Evolutionary conservation across 768 basidiomycete genomes (phyloP).

Genomic region (Amanita inopinata): DNA sequence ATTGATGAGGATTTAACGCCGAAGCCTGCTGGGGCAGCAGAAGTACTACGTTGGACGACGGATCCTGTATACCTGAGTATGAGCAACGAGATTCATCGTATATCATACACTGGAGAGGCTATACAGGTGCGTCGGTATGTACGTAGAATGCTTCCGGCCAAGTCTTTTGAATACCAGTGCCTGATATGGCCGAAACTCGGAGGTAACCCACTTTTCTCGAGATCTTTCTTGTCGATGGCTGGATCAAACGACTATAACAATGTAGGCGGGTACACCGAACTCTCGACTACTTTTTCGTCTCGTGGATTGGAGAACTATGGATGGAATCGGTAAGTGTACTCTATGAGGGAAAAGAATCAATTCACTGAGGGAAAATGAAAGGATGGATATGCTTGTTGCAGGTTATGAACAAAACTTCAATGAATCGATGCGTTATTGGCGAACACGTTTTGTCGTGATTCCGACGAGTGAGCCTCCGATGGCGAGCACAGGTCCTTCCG

Average conservation of each 20-base stretch:
- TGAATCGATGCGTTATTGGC: constrained; percentile 85
- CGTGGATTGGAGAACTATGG: constrained; percentile 78
- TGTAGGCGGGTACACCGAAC: constrained; percentile 74
- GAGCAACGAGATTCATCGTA: constrained; percentile 90
- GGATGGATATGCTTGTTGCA: constrained; percentile 78
- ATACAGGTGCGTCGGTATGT: constrained; percentile 86
- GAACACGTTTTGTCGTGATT: constrained; percentile 88
- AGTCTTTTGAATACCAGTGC: constrained; percentile 72
- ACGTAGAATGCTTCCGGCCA: constrained; percentile 54
- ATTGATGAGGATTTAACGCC: constrained; percentile 41
- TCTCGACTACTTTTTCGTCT: constrained; percentile 62
- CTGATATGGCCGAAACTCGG: constrained; percentile 92
- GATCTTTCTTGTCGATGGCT: constrained; percentile 7
- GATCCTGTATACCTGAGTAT: constrained; percentile 88
- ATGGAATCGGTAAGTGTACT: constrained; percentile 63
- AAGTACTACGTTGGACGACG: constrained; percentile 45
- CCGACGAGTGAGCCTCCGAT: constrained; percentile 68
- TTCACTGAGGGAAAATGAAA: constrained; percentile 18
- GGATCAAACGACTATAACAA: not conserved
- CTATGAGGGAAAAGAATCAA: not conserved
- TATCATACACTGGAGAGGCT: constrained; percentile 84
- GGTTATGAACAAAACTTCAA: constrained; percentile 75
- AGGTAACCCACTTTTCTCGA: constrained; percentile 19
- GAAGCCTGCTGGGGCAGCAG: constrained; percentile 54
- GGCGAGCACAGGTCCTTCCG: constrained; percentile 44